Evolutionary conservation across 352 stramenopile species (phyloP), one percentile per base, ranked within the genome.

Genomic region (Achlya hypogyna): DNA sequence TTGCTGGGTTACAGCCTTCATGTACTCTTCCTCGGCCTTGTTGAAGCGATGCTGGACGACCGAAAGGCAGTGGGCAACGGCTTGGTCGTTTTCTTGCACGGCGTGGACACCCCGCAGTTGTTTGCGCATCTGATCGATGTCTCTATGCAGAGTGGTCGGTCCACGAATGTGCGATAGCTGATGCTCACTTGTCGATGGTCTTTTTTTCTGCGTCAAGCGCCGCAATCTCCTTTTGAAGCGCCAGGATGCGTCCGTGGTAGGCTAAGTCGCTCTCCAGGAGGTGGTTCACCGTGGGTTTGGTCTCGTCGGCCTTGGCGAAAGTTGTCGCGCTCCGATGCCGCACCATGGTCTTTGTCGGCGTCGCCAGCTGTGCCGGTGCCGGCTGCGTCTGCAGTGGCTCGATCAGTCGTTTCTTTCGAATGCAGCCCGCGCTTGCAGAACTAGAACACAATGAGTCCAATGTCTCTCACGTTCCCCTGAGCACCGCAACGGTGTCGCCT

Each of bases 21-120:
- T 91, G 64, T 77, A 89, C 58, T 91, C 82, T 59, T 88, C 81
- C 49, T 91, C 81, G 0, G 79, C 79, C 60, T 91, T 91, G 9
- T 76, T 75, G 28, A 91, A 65, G 0, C 82, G 81, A 52, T 88
- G 79, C 69, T 89, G 80, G 79, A 91, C 86, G 63, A 91, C 83
- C 5, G 82, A 78, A 10, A 75, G 78, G 51, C 81, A 91, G 62
- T 91, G 81, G 10, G 82, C 82, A 3, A 91, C 81, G 0, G 82
- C 82, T 1, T 86, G 72, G 62, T 91, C 82, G 51, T 91, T 91
- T 51, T 91, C 82, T 18, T 81, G 79, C 29, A 91, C 82, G 22
- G 82, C 82, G 28, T 91, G 85, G 25, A 91, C 79, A 5, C 82
- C 82, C 5, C 80, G 78, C 9, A 91, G 51, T 27, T 74, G 78